Percentiles rank a stretch among this genome's conserved stretches.
phyloP scores from a whole-genome alignment of 2,329 filamentous ascomycete genomes.

The Escovopsis sp. region DNA sequence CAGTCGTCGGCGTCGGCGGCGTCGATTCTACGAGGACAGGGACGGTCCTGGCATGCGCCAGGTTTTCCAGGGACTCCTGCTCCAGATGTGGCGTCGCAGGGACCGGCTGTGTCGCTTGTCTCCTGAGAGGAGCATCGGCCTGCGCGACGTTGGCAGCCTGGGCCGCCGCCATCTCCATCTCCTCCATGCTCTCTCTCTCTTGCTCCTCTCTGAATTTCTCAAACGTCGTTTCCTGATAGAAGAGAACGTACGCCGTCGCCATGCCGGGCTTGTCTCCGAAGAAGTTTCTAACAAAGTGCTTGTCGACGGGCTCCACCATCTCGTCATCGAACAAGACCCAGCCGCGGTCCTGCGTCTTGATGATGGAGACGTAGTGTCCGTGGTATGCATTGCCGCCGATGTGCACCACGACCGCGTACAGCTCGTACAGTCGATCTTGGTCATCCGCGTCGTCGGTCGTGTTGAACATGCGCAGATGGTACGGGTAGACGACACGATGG shows the following conservation, averaged over 20 bases:
- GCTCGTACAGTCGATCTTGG: conserved; percentile 83
- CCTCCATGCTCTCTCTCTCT: conserved; percentile 60
- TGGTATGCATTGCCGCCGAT: conserved; percentile 96
- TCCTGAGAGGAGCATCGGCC: conserved; percentile 28
- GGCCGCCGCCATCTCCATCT: conserved; percentile 40
- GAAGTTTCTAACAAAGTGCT: conserved; percentile 90
- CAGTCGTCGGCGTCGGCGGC: neutral
- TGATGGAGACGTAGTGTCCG: conserved; percentile 92
- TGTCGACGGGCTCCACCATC: conserved; percentile 95
- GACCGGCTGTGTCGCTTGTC: conserved; percentile 35
- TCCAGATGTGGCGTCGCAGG: conserved; percentile 31
- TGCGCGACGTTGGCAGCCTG: conserved; percentile 41
- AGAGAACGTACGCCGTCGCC: conserved; percentile 91
- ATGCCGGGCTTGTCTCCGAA: conserved; percentile 86
- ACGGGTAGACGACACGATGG: conserved; percentile 92
- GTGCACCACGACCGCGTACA: conserved; percentile 94
- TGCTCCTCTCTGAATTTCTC: conserved; percentile 61
- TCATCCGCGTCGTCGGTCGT: conserved; percentile 92
- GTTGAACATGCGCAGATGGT: conserved; percentile 91
- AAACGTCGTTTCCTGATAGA: conserved; percentile 82
- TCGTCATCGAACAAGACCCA: conserved; percentile 98
- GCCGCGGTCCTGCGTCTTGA: conserved; percentile 90
- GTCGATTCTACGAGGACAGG: conserved; percentile 21
- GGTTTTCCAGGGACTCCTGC: conserved; percentile 37
- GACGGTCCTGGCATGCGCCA: conserved; percentile 54